A percentile compares a stretch with the other conserved stretches of the same genome.
These are phyloP conservation scores for Byssothecium circinans DNA, from an alignment of 2,329 filamentous ascomycete species.

Conservation along the genomic window DNA sequence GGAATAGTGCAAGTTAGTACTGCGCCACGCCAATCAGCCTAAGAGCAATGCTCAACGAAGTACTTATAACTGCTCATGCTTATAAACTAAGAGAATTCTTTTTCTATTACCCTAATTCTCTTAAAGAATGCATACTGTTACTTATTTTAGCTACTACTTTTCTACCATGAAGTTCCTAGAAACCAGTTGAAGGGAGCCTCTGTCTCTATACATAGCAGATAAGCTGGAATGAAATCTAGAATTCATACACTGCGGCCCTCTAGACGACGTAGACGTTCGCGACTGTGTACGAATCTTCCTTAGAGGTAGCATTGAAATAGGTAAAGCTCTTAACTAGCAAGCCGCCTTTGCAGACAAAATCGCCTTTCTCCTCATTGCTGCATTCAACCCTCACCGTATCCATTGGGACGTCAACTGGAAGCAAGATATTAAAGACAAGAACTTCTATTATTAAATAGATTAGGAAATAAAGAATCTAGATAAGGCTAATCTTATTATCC, in stretches of 20 bases:
- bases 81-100: conserved; percentile 7
- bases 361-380: conserved; percentile 47
- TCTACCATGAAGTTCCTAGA: conserved; percentile 13
- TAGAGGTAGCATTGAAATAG: conserved; percentile 54
- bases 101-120: conserved; percentile 5
- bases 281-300: conserved; percentile 50
- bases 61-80: conserved; percentile 7
- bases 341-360: conserved; percentile 45
- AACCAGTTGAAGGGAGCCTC: conserved; percentile 9
- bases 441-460: conserved; percentile 52
- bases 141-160: conserved; percentile 6
- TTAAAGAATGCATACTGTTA: conserved; percentile 8
- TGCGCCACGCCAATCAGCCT: conserved; percentile 6
- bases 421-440: conserved; percentile 52
- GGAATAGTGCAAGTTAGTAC: conserved; percentile 10
- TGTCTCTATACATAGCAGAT: conserved; percentile 10
- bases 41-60: conserved; percentile 5
- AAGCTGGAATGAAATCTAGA: conserved; percentile 7
- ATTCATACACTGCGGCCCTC: conserved; percentile 11
- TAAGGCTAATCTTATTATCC: conserved; percentile 8
- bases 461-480: conserved; percentile 10
- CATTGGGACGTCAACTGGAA: conserved; percentile 60
- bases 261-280: conserved; percentile 7
- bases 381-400: conserved; percentile 56
- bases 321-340: conserved; percentile 52